Evolutionary conservation across 2,329 filamentous ascomycete species (phyloP), one percentile per base, ranked within the genome.

Genomic region (Mariannaea sp.): DNA sequence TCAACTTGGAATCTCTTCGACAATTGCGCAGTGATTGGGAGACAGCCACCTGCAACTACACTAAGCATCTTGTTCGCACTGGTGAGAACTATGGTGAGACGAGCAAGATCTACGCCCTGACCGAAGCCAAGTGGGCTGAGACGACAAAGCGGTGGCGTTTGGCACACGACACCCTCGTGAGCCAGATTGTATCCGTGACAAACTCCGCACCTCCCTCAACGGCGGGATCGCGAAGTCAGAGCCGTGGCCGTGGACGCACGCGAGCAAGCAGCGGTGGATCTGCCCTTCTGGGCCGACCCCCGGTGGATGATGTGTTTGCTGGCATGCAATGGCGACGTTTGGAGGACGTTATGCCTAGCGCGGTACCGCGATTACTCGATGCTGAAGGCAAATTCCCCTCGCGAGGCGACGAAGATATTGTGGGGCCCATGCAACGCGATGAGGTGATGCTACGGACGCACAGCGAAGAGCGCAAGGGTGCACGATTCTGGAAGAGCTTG

Each of bases 31-130:
- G 83, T 6, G 88, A 95, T 66, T 96, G 92, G 92, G 87, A 93
- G 64, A 75, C 83, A 27, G 93, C 93, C 22, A 84, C 91, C 43
- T 83, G 84, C 70, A 94, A 96, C 70, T 97, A 92, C 74, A 89
- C 89, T 61, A 93, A 92, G 71, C 92, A 96, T 66, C 83, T 95
- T 16, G 88, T 90, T 9, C 88, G 91, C 53, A 94, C 90, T 0
- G 88, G 89, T 50, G 92, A 96, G 72, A 91, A 97, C 73, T 96
- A 96, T 64, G 92, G 92, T 13, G 80, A 87, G 27, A 96, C 91
- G 0, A 96, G 92, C 48, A 94, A 91, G 70, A 94, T 90, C 50
- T 96, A 92, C 73, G 83, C 81, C 45, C 80, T 94, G 51, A 96
- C 92, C 0, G 87, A 94, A 71, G 83, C 88, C 56, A 97, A 97